Conservation (phyloP, 352 stramenopile genomes). For the Globisporangium echinulatum region DNA sequence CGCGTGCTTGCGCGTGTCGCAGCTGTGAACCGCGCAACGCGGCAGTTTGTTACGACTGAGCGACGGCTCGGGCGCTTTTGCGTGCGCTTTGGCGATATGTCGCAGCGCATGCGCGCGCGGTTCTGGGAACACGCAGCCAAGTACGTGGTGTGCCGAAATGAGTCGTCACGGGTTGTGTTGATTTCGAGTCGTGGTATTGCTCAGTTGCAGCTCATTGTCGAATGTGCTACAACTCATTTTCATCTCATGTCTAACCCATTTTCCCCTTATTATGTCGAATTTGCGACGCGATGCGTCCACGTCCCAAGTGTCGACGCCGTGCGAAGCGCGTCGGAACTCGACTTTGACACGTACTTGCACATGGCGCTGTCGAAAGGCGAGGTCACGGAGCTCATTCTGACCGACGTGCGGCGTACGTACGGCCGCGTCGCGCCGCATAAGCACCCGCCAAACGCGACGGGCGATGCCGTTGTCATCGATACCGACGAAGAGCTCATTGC, state of each 20-base stretch:
- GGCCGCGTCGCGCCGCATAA: conserved; percentile 77
- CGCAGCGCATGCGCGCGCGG: conserved; percentile 42
- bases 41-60: conserved; percentile 59
- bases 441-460: conserved; percentile 42
- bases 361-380: conserved; percentile 84
- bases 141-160: conserved; percentile 10
- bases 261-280: neutral
- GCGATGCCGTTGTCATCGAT: conserved; percentile 30
- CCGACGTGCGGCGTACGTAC: conserved; percentile 80
- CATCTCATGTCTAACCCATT: neutral
- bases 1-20: conserved; percentile 36
- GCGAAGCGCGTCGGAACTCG: conserved; percentile 47
- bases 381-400: conserved; percentile 75
- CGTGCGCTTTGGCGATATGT: conserved; percentile 68
- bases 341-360: conserved; percentile 82
- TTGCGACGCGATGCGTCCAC: neutral
- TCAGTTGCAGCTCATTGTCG: too few species aligned
- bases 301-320: conserved; percentile 20
- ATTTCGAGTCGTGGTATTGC: neutral
- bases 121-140: conserved; percentile 67
- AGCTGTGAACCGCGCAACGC: conserved; percentile 48
- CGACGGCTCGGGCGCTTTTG: conserved; percentile 72
- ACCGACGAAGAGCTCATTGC: conserved; percentile 67
- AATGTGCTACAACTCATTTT: too few species aligned
- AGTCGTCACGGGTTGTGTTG: neutral